phyloP scores from a whole-genome alignment of 768 basidiomycete genomes.

The Candolleomyces efflorescens region DNA sequence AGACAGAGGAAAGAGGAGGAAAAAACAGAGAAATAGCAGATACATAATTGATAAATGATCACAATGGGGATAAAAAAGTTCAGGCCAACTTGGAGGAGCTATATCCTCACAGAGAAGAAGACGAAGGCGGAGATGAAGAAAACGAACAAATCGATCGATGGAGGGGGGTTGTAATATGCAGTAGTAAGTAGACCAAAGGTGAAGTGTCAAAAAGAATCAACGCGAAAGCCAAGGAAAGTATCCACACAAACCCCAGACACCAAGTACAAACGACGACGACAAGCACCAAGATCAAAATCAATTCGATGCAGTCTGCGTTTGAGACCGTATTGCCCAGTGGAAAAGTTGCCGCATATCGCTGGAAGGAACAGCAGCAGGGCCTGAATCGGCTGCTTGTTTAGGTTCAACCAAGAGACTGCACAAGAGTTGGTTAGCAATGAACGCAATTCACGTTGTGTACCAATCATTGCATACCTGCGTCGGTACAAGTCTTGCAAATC shows the following conservation, averaged over 20 bases:
- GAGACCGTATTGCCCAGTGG: constrained; percentile 68
- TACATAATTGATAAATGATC: neutral
- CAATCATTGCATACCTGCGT: constrained; percentile 54
- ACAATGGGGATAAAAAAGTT: neutral
- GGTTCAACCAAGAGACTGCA: constrained; percentile 78
- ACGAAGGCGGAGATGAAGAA: neutral
- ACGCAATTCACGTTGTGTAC: neutral
- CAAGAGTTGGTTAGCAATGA: constrained; percentile 4
- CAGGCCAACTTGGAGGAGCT: neutral
- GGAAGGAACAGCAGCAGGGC: constrained; percentile 28
- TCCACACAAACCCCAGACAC: neutral
- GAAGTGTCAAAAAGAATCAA: neutral
- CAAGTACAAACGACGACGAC: neutral
- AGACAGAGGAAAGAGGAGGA: neutral
- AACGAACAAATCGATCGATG: neutral
- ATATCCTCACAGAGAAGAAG: neutral
- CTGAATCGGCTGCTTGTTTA: constrained; percentile 69
- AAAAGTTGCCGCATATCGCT: constrained; percentile 77
- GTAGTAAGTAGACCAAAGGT: neutral
- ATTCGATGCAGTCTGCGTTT: neutral
- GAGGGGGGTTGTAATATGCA: neutral
- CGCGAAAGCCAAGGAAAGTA: neutral
- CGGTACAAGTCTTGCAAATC: constrained; percentile 84
- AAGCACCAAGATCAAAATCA: neutral
- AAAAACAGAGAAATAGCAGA: neutral